A percentile compares a stretch with the other conserved stretches of the same genome.
These are phyloP conservation scores for Tulasnella sp. DNA, from an alignment of 768 basidiomycete species.

Conservation along the genomic window DNA sequence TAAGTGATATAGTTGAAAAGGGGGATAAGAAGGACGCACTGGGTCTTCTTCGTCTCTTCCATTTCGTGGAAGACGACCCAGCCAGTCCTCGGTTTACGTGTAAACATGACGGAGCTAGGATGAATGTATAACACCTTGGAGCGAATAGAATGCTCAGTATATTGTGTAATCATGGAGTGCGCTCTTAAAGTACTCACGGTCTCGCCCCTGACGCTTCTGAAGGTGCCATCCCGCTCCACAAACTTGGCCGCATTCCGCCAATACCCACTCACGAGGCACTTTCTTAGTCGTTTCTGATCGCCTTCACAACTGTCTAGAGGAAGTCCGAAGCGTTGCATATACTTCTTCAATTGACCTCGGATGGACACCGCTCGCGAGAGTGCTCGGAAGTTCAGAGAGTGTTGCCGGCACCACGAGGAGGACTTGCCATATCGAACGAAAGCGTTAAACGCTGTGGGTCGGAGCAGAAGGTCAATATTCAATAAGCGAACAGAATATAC, in stretches of 20 bases:
- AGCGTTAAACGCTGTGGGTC: slow-evolving; percentile 71
- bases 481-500: neutral
- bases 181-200: slow-evolving; percentile 43
- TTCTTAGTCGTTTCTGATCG: slow-evolving; percentile 69
- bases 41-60: slow-evolving; percentile 91
- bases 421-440: slow-evolving; percentile 76
- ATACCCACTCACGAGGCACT: slow-evolving; percentile 85
- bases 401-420: slow-evolving; percentile 85
- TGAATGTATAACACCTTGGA: slow-evolving; percentile 74
- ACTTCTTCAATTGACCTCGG: slow-evolving; percentile 88
- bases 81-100: slow-evolving; percentile 75
- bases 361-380: slow-evolving; percentile 92
- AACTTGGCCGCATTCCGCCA: slow-evolving; percentile 90
- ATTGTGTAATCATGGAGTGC: no score
- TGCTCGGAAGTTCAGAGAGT: slow-evolving; percentile 86
- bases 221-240: slow-evolving; percentile 79
- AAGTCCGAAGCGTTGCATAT: slow-evolving; percentile 80
- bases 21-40: slow-evolving; percentile 37
- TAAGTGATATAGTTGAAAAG: neutral
- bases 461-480: neutral
- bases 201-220: slow-evolving; percentile 76
- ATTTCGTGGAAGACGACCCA: slow-evolving; percentile 96
- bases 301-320: slow-evolving; percentile 81
- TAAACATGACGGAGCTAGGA: slow-evolving; percentile 90
- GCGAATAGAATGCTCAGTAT: neutral